phyloP scores from a whole-genome alignment of 441 rosid species.

The Theobroma grandiflorum region DNA sequence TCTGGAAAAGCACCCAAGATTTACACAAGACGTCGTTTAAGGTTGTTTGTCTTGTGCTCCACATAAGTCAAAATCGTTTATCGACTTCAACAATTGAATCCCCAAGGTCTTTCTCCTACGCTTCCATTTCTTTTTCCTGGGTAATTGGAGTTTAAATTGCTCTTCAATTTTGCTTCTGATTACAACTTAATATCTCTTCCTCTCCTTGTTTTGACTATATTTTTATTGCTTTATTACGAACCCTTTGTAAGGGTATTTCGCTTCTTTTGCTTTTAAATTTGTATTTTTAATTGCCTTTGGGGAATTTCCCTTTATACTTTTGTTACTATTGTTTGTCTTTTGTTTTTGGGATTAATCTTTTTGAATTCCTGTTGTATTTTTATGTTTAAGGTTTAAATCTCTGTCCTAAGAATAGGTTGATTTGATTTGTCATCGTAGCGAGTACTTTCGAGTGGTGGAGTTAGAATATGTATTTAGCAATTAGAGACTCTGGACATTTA shows the following conservation, averaged over 20 bases:
- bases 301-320: background rate
- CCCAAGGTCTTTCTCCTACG: background rate
- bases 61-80: background rate
- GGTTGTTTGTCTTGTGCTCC: background rate
- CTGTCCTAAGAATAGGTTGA: background rate
- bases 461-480: background rate
- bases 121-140: background rate
- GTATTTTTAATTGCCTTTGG: background rate
- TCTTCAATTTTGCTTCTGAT: background rate
- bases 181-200: background rate
- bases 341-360: background rate
- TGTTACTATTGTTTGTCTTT: background rate
- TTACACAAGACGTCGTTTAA: background rate
- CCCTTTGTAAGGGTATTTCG: background rate
- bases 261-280: background rate
- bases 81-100: background rate
- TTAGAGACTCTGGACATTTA: background rate
- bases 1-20: too few species aligned
- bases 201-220: background rate
- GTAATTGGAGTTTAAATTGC: background rate
- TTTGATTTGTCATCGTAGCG: background rate
- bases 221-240: background rate
- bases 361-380: background rate
- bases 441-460: background rate
- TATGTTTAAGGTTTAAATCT: slow-evolving; percentile 1